A percentile compares a stretch with the other conserved stretches of the same genome.
Evolutionary conservation across 1,139 yeast genomes (phyloP).

Genomic region (Yamadazyma jaroonii): DNA sequence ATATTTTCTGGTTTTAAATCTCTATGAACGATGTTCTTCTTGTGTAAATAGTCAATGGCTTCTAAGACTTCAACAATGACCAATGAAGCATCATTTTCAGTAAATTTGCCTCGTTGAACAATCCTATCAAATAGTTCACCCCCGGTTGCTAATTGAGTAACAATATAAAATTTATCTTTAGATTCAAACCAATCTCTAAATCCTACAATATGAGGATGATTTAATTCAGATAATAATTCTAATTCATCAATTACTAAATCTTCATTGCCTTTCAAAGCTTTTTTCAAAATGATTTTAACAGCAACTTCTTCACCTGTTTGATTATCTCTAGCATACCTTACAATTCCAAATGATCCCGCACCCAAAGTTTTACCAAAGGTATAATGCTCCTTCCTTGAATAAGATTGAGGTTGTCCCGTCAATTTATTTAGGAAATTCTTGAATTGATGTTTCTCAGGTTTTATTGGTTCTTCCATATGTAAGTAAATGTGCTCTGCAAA

Average conservation of each 20-base stretch:
- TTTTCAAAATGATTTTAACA: conserved; percentile 78
- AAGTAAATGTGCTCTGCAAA: background rate
- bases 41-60: conserved; percentile 75
- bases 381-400: conserved; percentile 60
- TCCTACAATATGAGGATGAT: conserved; percentile 80
- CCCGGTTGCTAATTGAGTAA: conserved; percentile 81
- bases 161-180: conserved; percentile 71
- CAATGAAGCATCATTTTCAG: conserved; percentile 78
- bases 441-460: conserved; percentile 18
- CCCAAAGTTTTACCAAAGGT: conserved; percentile 80
- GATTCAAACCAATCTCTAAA: conserved; percentile 89
- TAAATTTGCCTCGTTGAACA: conserved; percentile 69
- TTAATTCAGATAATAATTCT: conserved; percentile 56
- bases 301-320: conserved; percentile 73
- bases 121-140: conserved; percentile 90
- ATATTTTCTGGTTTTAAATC: conserved; percentile 91
- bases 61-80: conserved; percentile 68
- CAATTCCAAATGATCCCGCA: conserved; percentile 91
- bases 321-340: conserved; percentile 66
- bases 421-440: conserved; percentile 48
- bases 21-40: conserved; percentile 76
- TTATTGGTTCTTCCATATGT: conserved; percentile 6
- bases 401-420: conserved; percentile 73
- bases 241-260: conserved; percentile 74
- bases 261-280: conserved; percentile 75